These are phyloP conservation scores for Umbilicus rupestris DNA, from an alignment of 164 flowering plant species.

Conservation along the genomic window DNA sequence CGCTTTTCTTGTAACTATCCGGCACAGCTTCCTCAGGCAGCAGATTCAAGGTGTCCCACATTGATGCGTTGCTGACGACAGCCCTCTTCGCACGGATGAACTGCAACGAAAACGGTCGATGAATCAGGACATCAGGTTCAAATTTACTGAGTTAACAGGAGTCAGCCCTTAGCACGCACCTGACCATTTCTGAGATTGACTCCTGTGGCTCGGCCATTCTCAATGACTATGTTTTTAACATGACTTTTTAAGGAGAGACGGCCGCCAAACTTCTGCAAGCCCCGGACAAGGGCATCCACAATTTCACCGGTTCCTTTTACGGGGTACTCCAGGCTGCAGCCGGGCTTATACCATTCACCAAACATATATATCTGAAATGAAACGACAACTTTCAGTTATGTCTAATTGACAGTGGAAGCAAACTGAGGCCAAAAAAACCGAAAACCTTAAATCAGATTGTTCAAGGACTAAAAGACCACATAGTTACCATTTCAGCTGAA, in stretches of 20 bases:
- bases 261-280: slow-evolving; percentile 79
- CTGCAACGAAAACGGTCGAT: slow-evolving; percentile 27
- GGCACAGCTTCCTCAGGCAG: slow-evolving; percentile 63
- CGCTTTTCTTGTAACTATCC: slow-evolving; percentile 40
- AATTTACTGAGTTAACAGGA: background rate
- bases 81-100: slow-evolving; percentile 86
- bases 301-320: slow-evolving; percentile 79
- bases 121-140: too few relatives aligned
- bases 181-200: slow-evolving; percentile 72
- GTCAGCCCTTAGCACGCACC: slow-evolving; percentile 26
- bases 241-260: slow-evolving; percentile 62
- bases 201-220: slow-evolving; percentile 75
- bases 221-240: slow-evolving; percentile 63
- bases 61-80: slow-evolving; percentile 93
- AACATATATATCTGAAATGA: slow-evolving; percentile 87
- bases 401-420: too few relatives aligned
- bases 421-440: too few relatives aligned
- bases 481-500: slow-evolving; percentile 95
- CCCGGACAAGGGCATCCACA: slow-evolving; percentile 81
- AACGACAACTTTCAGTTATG: background rate
- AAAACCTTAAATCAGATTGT: background rate
- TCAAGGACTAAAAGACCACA: slow-evolving; percentile 5
- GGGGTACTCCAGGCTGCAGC: slow-evolving; percentile 81
- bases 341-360: slow-evolving; percentile 98
- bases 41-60: slow-evolving; percentile 87